Conservation (phyloP, 2,329 filamentous ascomycete species). For the Aureobasidium sp. region DNA sequence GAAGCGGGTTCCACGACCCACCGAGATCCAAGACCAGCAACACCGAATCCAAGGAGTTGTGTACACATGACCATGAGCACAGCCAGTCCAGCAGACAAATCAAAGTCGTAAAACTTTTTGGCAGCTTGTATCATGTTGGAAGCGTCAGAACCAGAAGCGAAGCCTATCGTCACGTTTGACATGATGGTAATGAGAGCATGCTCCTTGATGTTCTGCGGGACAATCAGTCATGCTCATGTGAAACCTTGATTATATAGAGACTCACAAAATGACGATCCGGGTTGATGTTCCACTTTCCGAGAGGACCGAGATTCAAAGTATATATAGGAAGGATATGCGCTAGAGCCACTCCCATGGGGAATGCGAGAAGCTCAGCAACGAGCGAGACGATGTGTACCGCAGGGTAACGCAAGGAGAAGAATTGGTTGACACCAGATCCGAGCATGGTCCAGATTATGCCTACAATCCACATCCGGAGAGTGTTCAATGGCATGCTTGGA, state of each 20-base stretch:
- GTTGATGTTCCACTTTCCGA: conserved; percentile 27
- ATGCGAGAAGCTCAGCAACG: conserved; percentile 77
- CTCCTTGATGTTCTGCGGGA: conserved; percentile 25
- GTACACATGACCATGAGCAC: conserved; percentile 77
- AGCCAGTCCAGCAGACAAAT: conserved; percentile 69
- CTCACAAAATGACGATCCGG: conserved; percentile 23
- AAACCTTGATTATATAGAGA: not conserved
- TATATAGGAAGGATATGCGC: conserved; percentile 58
- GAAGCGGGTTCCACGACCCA: conserved; percentile 78
- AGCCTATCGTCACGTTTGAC: conserved; percentile 46
- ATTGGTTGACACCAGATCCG: conserved; percentile 59
- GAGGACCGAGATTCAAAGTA: conserved; percentile 48
- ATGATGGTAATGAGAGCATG: conserved; percentile 41
- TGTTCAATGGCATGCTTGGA: conserved; percentile 56
- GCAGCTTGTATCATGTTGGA: conserved; percentile 69
- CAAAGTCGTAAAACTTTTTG: conserved; percentile 80
- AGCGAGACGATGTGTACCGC: conserved; percentile 85
- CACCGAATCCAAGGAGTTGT: conserved; percentile 78
- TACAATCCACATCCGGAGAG: conserved; percentile 58
- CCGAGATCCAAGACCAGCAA: conserved; percentile 72
- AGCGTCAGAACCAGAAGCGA: conserved; percentile 47
- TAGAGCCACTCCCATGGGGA: conserved; percentile 75
- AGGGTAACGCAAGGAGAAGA: conserved; percentile 83
- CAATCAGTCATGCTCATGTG: not conserved
- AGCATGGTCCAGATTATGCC: conserved; percentile 51